These are phyloP conservation scores for Agaricus sinodeliciosus DNA, from an alignment of 768 basidiomycete genomes.

Conservation along the genomic window DNA sequence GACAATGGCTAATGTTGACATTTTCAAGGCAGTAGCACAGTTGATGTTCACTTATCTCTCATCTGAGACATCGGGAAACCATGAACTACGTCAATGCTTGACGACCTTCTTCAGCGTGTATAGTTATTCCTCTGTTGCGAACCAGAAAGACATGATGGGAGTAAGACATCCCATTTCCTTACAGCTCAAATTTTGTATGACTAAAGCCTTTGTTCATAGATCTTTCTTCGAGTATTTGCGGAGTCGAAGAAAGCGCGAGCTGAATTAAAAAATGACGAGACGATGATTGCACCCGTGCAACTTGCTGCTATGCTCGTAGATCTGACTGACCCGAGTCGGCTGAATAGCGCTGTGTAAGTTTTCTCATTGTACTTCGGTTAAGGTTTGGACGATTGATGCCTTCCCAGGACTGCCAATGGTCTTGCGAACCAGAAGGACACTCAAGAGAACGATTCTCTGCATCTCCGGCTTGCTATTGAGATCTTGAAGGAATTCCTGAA, in stretches of 20 bases:
- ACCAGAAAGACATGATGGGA: slow-evolving; percentile 62
- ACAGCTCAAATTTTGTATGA: neutral
- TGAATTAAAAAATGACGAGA: slow-evolving; percentile 64
- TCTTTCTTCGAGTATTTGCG: slow-evolving; percentile 67
- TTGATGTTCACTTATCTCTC: slow-evolving; percentile 70
- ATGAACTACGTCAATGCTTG: slow-evolving; percentile 87
- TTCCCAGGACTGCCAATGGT: slow-evolving; percentile 1
- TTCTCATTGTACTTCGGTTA: slow-evolving; percentile 13
- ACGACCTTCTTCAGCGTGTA: slow-evolving; percentile 96
- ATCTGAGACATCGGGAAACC: slow-evolving; percentile 78
- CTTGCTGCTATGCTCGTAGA: slow-evolving; percentile 74
- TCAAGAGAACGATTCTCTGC: slow-evolving; percentile 25
- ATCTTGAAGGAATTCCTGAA: slow-evolving; percentile 31
- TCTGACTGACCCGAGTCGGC: slow-evolving; percentile 71
- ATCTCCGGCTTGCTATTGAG: slow-evolving; percentile 53
- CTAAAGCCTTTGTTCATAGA: slow-evolving; percentile 32
- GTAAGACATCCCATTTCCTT: slow-evolving; percentile 20
- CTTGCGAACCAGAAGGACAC: slow-evolving; percentile 10
- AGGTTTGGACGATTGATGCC: neutral
- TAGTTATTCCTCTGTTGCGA: slow-evolving; percentile 76
- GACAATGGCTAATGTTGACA: neutral
- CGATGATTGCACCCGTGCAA: slow-evolving; percentile 67
- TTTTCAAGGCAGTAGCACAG: slow-evolving; percentile 29
- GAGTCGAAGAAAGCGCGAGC: slow-evolving; percentile 50
- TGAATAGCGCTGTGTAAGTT: slow-evolving; percentile 39